Conservation (phyloP, 805 yeast species). For the Yarrowia sp. region DNA sequence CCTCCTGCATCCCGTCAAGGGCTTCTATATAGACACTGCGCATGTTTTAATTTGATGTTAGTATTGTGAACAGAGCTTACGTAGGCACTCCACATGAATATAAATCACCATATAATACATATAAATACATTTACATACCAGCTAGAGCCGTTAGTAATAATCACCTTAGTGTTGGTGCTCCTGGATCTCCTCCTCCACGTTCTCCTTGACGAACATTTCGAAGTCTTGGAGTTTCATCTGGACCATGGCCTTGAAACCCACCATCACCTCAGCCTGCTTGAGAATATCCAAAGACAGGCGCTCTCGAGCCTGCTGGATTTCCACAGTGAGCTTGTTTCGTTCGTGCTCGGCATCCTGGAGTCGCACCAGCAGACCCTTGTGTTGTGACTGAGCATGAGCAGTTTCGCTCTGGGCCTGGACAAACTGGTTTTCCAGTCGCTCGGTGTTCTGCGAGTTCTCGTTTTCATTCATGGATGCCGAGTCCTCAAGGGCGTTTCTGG, state of each 20-base stretch:
- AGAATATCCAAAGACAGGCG: conserved; percentile 10
- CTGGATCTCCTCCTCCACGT: conserved; percentile 12
- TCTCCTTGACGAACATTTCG: conserved; percentile 11
- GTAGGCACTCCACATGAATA: not conserved
- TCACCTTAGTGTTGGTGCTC: not conserved
- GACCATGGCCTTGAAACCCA: conserved; percentile 8
- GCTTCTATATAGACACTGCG: conserved; percentile 3
- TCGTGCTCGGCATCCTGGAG: conserved; percentile 17
- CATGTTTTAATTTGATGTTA: not conserved
- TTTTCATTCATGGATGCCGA: conserved; percentile 16
- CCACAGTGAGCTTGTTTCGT: conserved; percentile 5
- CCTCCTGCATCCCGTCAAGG: too few species aligned
- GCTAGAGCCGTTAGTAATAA: not conserved
- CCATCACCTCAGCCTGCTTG: conserved; percentile 20
- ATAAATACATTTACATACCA: conserved; percentile 17
- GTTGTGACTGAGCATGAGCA: conserved; percentile 9
- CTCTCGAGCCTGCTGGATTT: conserved; percentile 7
- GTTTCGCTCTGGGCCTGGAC: conserved; percentile 18
- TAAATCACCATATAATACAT: conserved; percentile 6
- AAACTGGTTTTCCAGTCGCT: conserved; percentile 15
- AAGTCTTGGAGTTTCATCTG: conserved; percentile 11
- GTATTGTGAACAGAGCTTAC: not conserved
- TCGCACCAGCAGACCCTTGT: conserved; percentile 15
- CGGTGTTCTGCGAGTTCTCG: conserved; percentile 17
- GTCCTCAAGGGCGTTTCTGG: conserved; percentile 13